Conservation (phyloP, 306 rosid species). For the Sechiopsis laciniata region DNA sequence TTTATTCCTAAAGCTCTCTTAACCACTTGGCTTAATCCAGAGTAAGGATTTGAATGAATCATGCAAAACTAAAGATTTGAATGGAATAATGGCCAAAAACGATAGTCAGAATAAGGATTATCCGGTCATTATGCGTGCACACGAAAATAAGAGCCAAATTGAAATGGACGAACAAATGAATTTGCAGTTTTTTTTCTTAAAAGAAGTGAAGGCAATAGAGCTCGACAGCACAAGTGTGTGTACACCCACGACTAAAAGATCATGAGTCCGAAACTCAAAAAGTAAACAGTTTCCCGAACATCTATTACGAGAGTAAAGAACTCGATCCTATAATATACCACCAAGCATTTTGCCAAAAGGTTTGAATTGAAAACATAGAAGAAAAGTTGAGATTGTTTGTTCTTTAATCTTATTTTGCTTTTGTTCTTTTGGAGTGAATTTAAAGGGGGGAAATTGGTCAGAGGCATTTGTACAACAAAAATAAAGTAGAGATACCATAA, state of each 20-base stretch:
- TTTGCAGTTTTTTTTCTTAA: not conserved
- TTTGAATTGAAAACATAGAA: not conserved
- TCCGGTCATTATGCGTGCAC: not conserved
- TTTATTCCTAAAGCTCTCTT: no score
- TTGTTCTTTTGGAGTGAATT: conserved; percentile 21
- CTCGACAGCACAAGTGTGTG: no score
- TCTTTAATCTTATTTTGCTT: not conserved
- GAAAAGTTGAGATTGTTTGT: not conserved
- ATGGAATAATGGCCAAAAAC: not conserved
- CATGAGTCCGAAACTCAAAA: no score
- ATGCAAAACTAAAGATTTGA: no score
- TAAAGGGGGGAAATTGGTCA: conserved; percentile 18
- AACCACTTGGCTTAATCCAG: no score
- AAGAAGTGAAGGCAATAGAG: not conserved
- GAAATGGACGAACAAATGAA: not conserved
- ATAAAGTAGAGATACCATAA: conserved; percentile 75
- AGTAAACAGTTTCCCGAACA: no score
- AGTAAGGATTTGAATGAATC: no score
- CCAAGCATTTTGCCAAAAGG: not conserved
- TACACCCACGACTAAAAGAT: no score
- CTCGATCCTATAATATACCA: no score
- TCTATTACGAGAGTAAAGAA: not conserved
- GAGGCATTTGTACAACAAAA: conserved; percentile 34
- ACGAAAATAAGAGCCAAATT: not conserved
- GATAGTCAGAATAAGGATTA: not conserved